Conservation (phyloP, 768 basidiomycete species). For the Rhodocollybia butyracea region DNA sequence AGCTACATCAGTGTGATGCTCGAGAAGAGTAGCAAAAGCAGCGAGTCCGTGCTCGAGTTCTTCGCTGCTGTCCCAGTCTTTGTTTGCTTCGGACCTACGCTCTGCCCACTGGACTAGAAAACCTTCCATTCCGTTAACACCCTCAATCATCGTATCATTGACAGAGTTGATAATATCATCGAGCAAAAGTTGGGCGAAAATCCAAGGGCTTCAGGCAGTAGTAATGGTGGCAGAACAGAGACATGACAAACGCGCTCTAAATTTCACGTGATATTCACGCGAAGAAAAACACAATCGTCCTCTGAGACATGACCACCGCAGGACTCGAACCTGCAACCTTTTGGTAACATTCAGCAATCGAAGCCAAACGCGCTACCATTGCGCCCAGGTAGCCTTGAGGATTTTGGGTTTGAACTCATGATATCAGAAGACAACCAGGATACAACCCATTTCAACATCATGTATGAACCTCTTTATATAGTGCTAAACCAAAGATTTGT, state of each 20-base stretch:
- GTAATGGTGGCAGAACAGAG: constrained; percentile 38
- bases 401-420: too few relatives aligned
- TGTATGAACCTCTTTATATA: too few relatives aligned
- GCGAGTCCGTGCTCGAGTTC: constrained; percentile 80
- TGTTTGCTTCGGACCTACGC: constrained; percentile 46
- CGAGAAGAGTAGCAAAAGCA: constrained; percentile 84
- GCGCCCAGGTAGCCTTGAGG: too few relatives aligned
- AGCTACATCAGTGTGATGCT: constrained; percentile 85
- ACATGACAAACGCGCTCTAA: too few relatives aligned
- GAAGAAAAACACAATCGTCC: too few relatives aligned
- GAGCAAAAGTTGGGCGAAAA: constrained; percentile 83
- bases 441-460: too few relatives aligned
- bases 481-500: too few relatives aligned
- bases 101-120: constrained; percentile 74
- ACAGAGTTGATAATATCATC: constrained; percentile 86
- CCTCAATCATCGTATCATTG: constrained; percentile 74
- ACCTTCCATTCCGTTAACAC: constrained; percentile 76
- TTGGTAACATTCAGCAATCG: constrained; percentile 79
- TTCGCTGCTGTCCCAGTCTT: constrained; percentile 57
- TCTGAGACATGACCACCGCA: constrained; percentile 90
- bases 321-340: constrained; percentile 97
- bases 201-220: constrained; percentile 72
- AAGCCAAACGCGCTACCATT: constrained; percentile 97
- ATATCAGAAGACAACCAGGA: too few relatives aligned
- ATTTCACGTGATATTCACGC: too few relatives aligned